Evolutionary conservation across 768 basidiomycete species (phyloP), one percentile per base, ranked within the genome.

Genomic region (Boletus rufocinnamomeus): DNA sequence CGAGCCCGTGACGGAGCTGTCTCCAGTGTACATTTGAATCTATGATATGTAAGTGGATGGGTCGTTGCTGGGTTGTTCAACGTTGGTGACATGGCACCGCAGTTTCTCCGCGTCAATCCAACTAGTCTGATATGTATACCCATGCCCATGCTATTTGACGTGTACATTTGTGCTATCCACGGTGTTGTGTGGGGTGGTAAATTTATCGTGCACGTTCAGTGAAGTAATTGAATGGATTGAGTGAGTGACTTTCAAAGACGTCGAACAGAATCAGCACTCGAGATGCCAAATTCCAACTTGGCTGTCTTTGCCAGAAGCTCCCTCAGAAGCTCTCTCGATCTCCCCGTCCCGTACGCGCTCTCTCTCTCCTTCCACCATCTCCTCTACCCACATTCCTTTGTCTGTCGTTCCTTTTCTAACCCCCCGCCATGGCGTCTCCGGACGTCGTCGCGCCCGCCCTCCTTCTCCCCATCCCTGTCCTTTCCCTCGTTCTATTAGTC

Each of bases 381-480:
- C 25, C 37, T 30, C 46, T 30, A 48, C 56, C 28, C 56, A 63
- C 66, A 45, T 25, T 63, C 65, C 3, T 61, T 61, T 59, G 45
- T 61, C 54, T 41, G 64, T 62, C 67, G 40, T 43, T 68, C 62
- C 32, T 57, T 67, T n/a, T 57, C 54, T 23, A 19, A 7, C 19
- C 34, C 38, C 41, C 21, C 49, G 56, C 51, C 48, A 69, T 71
- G 69, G 49, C 69, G 62, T 62, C 69, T 40, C 57, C 44, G 28
- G 67, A 61, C 62, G 62, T 67, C 61, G 56, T 74, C 56, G 57
- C 58, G 9, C 34, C 69, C n/a, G 61, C 63, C 54, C 69, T 73
- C 46, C 64, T 69, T 54, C 63, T 72, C 52, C 46, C 60, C 60
- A 43, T 71, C 21, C 56, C 69, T 4, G 27, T 68, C 52, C 7